These are phyloP conservation scores for Thalassiosira hispida DNA, from an alignment of 352 stramenopile genomes.

Conservation along the genomic window DNA sequence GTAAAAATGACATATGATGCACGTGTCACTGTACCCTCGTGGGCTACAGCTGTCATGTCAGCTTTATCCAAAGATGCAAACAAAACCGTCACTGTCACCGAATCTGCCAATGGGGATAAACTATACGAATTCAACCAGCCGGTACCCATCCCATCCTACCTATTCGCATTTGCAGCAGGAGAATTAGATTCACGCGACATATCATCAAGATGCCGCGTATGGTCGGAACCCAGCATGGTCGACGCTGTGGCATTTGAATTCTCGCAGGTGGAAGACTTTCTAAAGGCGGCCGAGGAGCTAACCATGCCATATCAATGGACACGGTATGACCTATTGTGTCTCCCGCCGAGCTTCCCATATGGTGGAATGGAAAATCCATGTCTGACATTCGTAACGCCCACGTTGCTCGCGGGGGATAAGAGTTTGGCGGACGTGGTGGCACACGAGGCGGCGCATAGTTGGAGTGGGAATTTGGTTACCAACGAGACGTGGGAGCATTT, in stretches of 20 bases:
- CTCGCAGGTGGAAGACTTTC: conserved; percentile 92
- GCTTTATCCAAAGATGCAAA: conserved; percentile 60
- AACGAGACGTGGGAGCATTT: conserved; percentile 95
- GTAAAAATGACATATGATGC: conserved; percentile 95
- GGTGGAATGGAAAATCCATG: conserved; percentile 95
- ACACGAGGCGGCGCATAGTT: conserved; percentile 93
- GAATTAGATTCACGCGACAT: conserved; percentile 90
- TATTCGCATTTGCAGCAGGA: conserved; percentile 93
- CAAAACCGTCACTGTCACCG: neutral
- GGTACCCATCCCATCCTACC: conserved; percentile 94
- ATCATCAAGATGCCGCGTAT: conserved; percentile 88
- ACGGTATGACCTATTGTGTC: conserved; percentile 96
- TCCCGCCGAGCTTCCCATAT: conserved; percentile 96
- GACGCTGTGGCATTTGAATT: conserved; percentile 93
- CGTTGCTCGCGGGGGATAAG: conserved; percentile 92
- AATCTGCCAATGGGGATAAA: conserved; percentile 13
- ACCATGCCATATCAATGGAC: conserved; percentile 93
- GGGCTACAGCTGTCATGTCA: conserved; percentile 93
- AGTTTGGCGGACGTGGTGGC: conserved; percentile 96
- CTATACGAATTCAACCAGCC: conserved; percentile 89
- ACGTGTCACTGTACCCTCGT: conserved; percentile 89
- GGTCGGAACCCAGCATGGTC: conserved; percentile 93
- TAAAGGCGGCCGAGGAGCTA: conserved; percentile 92
- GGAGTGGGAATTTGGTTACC: conserved; percentile 97
- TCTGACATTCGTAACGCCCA: conserved; percentile 97